Conservation (phyloP, 208 protist genomes). For the Balamuthia mandrillaris region DNA sequence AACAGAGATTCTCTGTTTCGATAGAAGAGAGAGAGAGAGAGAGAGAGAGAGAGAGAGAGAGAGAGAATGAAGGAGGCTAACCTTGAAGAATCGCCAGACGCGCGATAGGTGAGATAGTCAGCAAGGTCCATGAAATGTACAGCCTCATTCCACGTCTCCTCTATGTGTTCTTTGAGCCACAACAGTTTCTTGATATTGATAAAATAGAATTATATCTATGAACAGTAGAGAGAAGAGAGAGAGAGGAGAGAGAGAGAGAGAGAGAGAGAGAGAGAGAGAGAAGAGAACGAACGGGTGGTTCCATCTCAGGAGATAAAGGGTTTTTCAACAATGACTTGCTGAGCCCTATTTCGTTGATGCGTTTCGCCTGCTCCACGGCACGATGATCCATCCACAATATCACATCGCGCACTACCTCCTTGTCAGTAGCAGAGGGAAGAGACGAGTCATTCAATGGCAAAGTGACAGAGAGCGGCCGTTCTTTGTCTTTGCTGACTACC, state of each 20-base stretch:
- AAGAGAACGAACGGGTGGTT: not conserved
- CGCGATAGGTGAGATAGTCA: conserved; percentile 16
- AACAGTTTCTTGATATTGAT: conserved; percentile 6
- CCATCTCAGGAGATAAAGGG: not conserved
- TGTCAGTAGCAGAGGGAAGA: too few species aligned
- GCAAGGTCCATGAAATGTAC: conserved; percentile 3
- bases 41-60: not conserved
- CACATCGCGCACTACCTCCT: not conserved
- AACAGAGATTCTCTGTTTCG: too few species aligned
- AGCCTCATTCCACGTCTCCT: not conserved
- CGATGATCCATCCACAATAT: conserved; percentile 15
- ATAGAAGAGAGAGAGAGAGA: not conserved
- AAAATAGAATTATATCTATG: not conserved
- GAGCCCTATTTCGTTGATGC: conserved; percentile 11
- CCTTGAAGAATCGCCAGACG: not conserved
- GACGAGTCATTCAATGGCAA: too few species aligned
- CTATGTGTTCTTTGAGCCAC: not conserved
- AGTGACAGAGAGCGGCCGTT: too few species aligned
- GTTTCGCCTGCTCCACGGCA: not conserved
- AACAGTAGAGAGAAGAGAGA: not conserved
- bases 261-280: not conserved
- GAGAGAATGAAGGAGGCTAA: not conserved
- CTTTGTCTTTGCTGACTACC: too few species aligned
- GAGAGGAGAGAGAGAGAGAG: not conserved
- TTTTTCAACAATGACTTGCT: too few species aligned